These are phyloP conservation scores for Yarrowia alimentaria DNA, from an alignment of 805 yeast species.

Conservation along the genomic window DNA sequence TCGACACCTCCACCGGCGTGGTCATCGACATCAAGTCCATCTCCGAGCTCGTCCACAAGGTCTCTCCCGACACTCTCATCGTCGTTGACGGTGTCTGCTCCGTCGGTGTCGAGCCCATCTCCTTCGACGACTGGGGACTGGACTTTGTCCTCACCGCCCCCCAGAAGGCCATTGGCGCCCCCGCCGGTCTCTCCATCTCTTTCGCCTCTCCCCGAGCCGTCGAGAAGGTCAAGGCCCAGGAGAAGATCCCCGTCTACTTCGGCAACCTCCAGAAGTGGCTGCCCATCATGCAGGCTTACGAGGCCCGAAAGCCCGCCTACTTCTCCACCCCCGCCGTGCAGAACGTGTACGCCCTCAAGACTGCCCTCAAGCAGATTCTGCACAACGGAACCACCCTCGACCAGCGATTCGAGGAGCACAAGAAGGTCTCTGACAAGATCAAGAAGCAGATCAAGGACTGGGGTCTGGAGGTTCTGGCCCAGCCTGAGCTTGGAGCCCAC, in stretches of 20 bases:
- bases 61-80: conserved; percentile 76
- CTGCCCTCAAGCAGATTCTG: conserved; percentile 65
- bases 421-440: conserved; percentile 59
- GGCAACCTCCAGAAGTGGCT: conserved; percentile 80
- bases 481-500: conserved; percentile 66
- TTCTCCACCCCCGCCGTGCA: conserved; percentile 98
- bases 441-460: conserved; percentile 55
- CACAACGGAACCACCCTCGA: conserved; percentile 53
- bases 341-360: conserved; percentile 74
- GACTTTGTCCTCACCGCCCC: conserved; percentile 90
- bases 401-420: conserved; percentile 62
- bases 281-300: conserved; percentile 85
- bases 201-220: conserved; percentile 76
- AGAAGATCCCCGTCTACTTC: conserved; percentile 52
- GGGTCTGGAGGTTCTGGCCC: conserved; percentile 71
- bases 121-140: conserved; percentile 85
- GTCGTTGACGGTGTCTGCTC: conserved; percentile 96
- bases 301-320: conserved; percentile 72
- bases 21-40: conserved; percentile 66
- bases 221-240: conserved; percentile 51
- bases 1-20: conserved; percentile 96
- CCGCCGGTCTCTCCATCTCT: conserved; percentile 83
- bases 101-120: conserved; percentile 79
- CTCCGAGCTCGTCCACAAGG: conserved; percentile 56
- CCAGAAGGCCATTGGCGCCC: conserved; percentile 93